Evolutionary conservation across 106 monocot genomes (phyloP), one percentile per base, ranked within the genome.

Genomic region (Phalaenopsis equestris): DNA sequence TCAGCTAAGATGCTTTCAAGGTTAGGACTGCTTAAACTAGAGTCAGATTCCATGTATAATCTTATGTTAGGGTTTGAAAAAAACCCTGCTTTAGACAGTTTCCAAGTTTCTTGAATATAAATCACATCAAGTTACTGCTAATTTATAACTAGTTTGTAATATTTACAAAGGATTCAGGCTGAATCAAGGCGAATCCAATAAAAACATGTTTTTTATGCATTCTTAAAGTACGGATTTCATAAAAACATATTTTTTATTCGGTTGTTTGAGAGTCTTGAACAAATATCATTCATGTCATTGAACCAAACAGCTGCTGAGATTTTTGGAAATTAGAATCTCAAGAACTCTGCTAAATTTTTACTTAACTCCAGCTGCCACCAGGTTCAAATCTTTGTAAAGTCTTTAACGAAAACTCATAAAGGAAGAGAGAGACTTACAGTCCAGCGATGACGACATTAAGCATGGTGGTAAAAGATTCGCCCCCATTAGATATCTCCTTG

Each of bases 381-480:
- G 21, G 5, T 21, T 21, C 4, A 4, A 56, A 8, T n/a, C 18
- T 6, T n/a, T 4, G 8, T 21, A 2, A n/a, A n/a, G 21, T 5
- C 0, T 61, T 61, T 1, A 39, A 38, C 70, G 15, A 70, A 15
- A 41, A 48, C 43, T 36, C 3, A 19, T 42, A 37, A 75, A 45
- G 46, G 15, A 12, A 0, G 30, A 11, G 30, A 11, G 30, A 42
- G 41, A 77, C 94, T 93, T 82, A 99, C 99, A 99, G 83, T 67
- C 99, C 99, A 15, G 95, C 56, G 70, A 99, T 93, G 84, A 99
- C 95, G 30, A 99, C 99, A 83, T 99, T 99, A 75, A 99, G 95
- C 93, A 99, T 99, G 15, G 99, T 99, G 37, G 99, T 99, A 84
- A 99, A 99, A 10, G 95, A 93, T 48, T 95, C 93, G 48, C 99